These are phyloP conservation scores for Galeopsis tetrahit DNA, from an alignment of 257 asterid genomes.

Conservation along the genomic window DNA sequence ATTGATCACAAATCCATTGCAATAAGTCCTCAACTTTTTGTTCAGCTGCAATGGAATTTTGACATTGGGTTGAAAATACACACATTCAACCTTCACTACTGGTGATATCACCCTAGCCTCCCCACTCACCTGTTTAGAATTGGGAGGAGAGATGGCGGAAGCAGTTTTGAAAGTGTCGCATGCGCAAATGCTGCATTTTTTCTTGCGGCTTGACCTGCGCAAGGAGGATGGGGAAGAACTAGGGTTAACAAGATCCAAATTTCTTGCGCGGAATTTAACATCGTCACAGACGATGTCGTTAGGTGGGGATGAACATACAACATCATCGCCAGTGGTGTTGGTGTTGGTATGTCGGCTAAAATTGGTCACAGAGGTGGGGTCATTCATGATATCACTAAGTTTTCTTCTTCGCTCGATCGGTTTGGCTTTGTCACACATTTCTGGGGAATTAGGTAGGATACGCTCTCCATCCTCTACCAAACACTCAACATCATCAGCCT, in stretches of 20 bases:
- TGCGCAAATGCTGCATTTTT: neutral
- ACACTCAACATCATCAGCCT: slow-evolving; percentile 38
- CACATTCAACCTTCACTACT: slow-evolving; percentile 65
- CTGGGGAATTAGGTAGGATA: slow-evolving; percentile 27
- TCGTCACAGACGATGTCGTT: slow-evolving; percentile 27
- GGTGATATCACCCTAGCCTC: slow-evolving; percentile 51
- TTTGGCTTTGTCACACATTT: neutral
- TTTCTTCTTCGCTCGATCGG: neutral
- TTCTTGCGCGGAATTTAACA: slow-evolving; percentile 39
- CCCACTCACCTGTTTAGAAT: neutral
- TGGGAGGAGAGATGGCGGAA: slow-evolving; percentile 32
- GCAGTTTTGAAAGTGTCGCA: too few species aligned
- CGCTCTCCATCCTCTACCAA: slow-evolving; percentile 44
- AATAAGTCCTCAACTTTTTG: slow-evolving; percentile 59
- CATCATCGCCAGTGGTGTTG: neutral
- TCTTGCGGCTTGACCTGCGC: neutral
- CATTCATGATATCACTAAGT: neutral
- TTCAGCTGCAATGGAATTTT: slow-evolving; percentile 67
- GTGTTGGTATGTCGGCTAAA: neutral
- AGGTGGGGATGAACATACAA: slow-evolving; percentile 28
- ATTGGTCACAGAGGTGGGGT: neutral
- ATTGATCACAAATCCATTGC: slow-evolving; percentile 59
- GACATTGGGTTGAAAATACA: slow-evolving; percentile 58
- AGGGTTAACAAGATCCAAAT: slow-evolving; percentile 41
- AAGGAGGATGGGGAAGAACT: slow-evolving; percentile 25